A percentile compares a stretch with the other conserved stretches of the same genome.
Conservation (phyloP, 495 filamentous ascomycete genomes). For the Lepidopterella palustris region DNA sequence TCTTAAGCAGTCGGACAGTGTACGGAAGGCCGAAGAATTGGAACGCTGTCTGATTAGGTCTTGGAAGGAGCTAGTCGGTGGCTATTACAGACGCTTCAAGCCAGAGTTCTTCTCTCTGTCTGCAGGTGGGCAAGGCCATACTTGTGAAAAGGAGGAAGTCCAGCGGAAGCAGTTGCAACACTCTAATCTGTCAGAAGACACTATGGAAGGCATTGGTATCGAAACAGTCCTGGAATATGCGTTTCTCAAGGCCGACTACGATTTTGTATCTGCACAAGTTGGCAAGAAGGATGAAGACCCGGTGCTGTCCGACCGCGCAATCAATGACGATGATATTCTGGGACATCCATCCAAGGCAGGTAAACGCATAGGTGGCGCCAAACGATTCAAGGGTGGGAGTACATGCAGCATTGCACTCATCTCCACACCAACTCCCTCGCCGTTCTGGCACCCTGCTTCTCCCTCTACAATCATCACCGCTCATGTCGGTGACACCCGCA, state of each 20-base stretch:
- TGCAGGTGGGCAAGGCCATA: slow-evolving; percentile 32
- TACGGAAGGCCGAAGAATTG: slow-evolving; percentile 48
- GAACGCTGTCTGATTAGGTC: slow-evolving; percentile 62
- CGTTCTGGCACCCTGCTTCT: slow-evolving; percentile 89
- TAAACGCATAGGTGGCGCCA: slow-evolving; percentile 55
- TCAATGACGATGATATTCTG: slow-evolving; percentile 76
- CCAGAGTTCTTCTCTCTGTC: slow-evolving; percentile 54
- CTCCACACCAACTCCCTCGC: slow-evolving; percentile 80
- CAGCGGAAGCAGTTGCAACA: slow-evolving; percentile 12
- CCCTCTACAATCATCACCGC: slow-evolving; percentile 77
- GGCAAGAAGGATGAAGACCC: slow-evolving; percentile 64
- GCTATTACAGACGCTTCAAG: slow-evolving; percentile 86
- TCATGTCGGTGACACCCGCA: slow-evolving; percentile 88
- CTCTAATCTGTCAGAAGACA: slow-evolving; percentile 26
- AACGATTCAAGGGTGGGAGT: slow-evolving; percentile 82
- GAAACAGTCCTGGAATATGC: slow-evolving; percentile 76
- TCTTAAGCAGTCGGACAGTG: slow-evolving; percentile 33
- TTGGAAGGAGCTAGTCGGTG: slow-evolving; percentile 81
- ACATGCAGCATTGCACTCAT: slow-evolving; percentile 86
- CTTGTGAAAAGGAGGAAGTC: slow-evolving; percentile 23
- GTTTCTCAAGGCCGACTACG: slow-evolving; percentile 84
- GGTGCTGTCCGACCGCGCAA: slow-evolving; percentile 59
- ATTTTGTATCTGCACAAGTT: slow-evolving; percentile 84
- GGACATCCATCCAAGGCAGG: slow-evolving; percentile 47
- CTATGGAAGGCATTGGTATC: slow-evolving; percentile 38